phyloP scores from a whole-genome alignment of 108 stramenopile species.

The Pseudonitzschia multiseries region DNA sequence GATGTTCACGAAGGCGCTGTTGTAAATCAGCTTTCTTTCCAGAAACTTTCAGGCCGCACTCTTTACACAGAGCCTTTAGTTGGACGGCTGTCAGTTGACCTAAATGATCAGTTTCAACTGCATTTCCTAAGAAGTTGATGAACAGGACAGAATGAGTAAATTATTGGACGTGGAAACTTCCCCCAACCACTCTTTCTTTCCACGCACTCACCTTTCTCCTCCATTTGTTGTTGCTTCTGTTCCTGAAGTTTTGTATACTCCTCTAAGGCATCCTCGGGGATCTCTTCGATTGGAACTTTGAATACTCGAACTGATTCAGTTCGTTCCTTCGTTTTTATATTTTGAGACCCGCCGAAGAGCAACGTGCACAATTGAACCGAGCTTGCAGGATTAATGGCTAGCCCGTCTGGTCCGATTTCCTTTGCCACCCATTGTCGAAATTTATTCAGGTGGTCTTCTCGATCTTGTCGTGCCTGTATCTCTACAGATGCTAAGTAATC shows the following conservation, averaged over 20 bases:
- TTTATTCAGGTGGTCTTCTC: slow-evolving; percentile 47
- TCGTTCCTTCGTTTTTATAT: slow-evolving; percentile 66
- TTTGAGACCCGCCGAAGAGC: slow-evolving; percentile 87
- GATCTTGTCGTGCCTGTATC: slow-evolving; percentile 75
- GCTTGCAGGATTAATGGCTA: slow-evolving; percentile 86
- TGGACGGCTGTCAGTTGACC: slow-evolving; percentile 75
- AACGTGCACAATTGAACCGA: slow-evolving; percentile 81
- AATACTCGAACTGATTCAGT: slow-evolving; percentile 76
- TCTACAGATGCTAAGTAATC: slow-evolving; percentile 89
- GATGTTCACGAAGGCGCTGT: slow-evolving; percentile 72
- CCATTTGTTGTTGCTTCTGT: background rate
- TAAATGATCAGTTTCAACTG: slow-evolving; percentile 53
- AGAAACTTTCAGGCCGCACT: slow-evolving; percentile 78
- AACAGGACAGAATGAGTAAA: background rate
- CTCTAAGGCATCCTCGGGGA: slow-evolving; percentile 80
- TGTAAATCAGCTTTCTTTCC: slow-evolving; percentile 84
- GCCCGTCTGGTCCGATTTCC: slow-evolving; percentile 74
- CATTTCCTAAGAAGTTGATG: background rate
- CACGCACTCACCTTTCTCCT: background rate
- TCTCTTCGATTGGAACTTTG: slow-evolving; percentile 78
- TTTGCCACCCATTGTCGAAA: slow-evolving; percentile 83
- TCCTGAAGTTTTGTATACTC: slow-evolving; percentile 39
- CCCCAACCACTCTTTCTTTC: background rate
- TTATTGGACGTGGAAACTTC: background rate
- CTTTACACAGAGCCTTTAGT: slow-evolving; percentile 83